Conservation (phyloP, 2,329 filamentous ascomycete species). For the Cryphonectria naterciae region DNA sequence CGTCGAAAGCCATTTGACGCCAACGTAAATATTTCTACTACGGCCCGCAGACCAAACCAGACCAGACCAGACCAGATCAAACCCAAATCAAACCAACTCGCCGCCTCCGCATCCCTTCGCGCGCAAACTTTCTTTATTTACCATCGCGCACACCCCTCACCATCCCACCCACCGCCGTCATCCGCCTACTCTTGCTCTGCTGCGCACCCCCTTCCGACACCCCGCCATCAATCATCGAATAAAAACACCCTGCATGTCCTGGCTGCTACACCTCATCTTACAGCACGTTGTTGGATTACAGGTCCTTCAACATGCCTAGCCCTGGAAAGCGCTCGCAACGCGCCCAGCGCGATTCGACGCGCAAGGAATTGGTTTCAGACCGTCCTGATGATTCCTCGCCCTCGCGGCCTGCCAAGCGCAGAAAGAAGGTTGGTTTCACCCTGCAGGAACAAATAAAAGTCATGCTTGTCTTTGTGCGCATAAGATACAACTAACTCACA, state of each 20-base stretch:
- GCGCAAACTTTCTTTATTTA: conserved; percentile 24
- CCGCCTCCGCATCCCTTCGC: conserved; percentile 25
- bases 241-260: conserved; percentile 25
- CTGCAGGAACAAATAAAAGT: not conserved
- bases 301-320: conserved; percentile 35
- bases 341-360: conserved; percentile 37
- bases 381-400: conserved; percentile 58
- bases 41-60: not conserved
- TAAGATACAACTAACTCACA: conserved; percentile 16
- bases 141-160: conserved; percentile 14
- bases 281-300: conserved; percentile 17
- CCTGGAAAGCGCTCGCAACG: conserved; percentile 40
- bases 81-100: not conserved
- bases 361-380: conserved; percentile 37
- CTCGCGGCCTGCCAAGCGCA: conserved; percentile 65
- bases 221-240: conserved; percentile 9
- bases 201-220: not conserved
- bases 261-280: conserved; percentile 11
- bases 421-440: conserved; percentile 57
- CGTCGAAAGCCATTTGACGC: conserved; percentile 6
- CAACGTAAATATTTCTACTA: conserved; percentile 1
- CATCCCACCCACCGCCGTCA: not conserved
- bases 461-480: conserved; percentile 8
- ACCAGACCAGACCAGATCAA: not conserved
- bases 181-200: not conserved